These are phyloP conservation scores for Sporisorium scitamineum DNA, from an alignment of 1,284 basidiomycete species.

Conservation along the genomic window DNA sequence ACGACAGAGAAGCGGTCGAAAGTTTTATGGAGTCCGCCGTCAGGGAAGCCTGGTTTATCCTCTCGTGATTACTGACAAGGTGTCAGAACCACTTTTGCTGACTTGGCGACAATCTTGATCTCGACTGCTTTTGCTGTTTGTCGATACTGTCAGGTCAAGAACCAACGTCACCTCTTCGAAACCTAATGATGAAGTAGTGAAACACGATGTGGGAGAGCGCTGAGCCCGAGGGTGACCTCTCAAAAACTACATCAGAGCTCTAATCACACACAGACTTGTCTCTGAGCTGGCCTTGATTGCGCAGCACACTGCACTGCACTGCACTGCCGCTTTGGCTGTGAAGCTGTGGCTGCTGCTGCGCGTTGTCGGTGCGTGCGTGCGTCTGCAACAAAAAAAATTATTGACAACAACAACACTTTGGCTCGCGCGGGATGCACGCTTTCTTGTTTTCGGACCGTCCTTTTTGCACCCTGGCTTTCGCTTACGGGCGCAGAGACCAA, in stretches of 20 bases:
- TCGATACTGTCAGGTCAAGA: background rate
- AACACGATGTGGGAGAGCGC: background rate
- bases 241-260: background rate
- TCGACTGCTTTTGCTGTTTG: no score
- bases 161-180: background rate
- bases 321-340: background rate
- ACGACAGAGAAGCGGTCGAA: background rate
- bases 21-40: background rate
- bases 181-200: background rate
- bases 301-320: background rate
- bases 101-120: no score
- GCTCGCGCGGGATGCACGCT: background rate
- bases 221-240: no score
- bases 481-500: background rate
- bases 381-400: background rate
- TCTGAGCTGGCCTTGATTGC: slow-evolving; percentile 11
- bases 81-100: background rate
- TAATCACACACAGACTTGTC: background rate
- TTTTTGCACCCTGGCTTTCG: background rate
- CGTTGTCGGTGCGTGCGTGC: slow-evolving; percentile 19
- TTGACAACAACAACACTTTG: slow-evolving; percentile 16
- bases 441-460: background rate
- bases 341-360: background rate
- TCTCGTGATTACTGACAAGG: background rate
- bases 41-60: background rate